Evolutionary conservation across 441 rosid genomes (phyloP).

Genomic region (Populus hybrid): DNA sequence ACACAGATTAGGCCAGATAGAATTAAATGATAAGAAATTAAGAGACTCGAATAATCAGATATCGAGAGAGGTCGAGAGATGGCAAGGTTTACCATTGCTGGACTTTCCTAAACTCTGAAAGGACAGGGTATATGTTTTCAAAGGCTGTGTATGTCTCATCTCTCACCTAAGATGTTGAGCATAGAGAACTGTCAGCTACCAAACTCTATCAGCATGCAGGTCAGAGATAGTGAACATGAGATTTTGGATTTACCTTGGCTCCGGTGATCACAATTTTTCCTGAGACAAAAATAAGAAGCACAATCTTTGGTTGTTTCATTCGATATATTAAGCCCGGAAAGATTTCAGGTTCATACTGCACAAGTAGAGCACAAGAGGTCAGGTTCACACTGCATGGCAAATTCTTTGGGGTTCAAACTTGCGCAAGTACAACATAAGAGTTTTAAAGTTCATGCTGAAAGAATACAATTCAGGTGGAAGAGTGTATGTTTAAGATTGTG

Average conservation of each 20-base stretch:
- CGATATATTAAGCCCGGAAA: slow-evolving; percentile 72
- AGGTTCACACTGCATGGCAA: neutral
- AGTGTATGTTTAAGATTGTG: too few relatives aligned
- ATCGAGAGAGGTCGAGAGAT: neutral
- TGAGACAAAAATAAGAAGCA: slow-evolving; percentile 65
- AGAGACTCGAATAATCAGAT: neutral
- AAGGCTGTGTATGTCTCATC: slow-evolving; percentile 75
- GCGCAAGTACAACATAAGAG: neutral
- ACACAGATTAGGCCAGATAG: neutral
- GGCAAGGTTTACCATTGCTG: slow-evolving; percentile 49
- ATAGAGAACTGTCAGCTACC: neutral
- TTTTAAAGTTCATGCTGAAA: neutral
- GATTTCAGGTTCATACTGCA: slow-evolving; percentile 77
- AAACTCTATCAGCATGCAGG: neutral
- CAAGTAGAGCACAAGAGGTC: neutral
- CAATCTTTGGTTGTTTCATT: slow-evolving; percentile 73
- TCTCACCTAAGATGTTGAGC: slow-evolving; percentile 44
- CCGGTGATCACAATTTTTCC: slow-evolving; percentile 78
- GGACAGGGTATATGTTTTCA: slow-evolving; percentile 78
- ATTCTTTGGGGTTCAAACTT: neutral
- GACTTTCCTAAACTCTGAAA: slow-evolving; percentile 72
- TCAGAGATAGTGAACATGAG: neutral
- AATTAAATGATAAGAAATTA: neutral
- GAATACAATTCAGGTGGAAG: neutral
- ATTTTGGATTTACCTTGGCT: slow-evolving; percentile 49